Base-by-base conservation (phyloP, 306 rosid genomes). In the Cucurbita pepo region DNA sequence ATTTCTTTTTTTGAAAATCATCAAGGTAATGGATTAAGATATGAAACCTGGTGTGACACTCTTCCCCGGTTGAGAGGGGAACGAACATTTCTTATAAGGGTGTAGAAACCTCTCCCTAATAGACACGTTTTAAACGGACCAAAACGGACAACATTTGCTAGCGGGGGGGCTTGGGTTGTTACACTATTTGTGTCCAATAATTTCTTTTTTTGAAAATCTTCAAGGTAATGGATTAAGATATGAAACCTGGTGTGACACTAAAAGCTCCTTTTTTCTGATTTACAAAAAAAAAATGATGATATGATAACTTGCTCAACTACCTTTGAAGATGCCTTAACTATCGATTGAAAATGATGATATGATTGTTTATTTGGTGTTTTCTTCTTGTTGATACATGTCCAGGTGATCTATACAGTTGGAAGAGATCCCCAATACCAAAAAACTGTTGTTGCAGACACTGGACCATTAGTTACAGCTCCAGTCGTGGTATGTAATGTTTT, bases 381-480 rank as follows among this genome's bases (percentile, higher is more conserved):
- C 66, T 66, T 76, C 64, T 79, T 50, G 75, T 34, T 78, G 77
- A 76, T 43, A 37, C 73, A 79, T 78, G 38, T 76, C 77, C 87
- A 94, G 98, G 95, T 94, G 79, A 94, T 87, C 82, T 89, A 90
- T 82, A 94, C 98, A 9, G 97, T 74, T 75, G 98, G 97, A 80
- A 94, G 93, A 83, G 97, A 90, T 72, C 82, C 89, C 1, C 95
- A 83, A 84, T 79, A 87, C 82, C 97, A 89, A 81, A 80, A 85
- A 62, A 88, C 79, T 69, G 52, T 86, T 77, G 87, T 90, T 71
- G 80, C 97, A 4, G 89, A 94, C 77, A 61, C 86, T 70, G 79
- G 81, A 40, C 97, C 98, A 10, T 76, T 94, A 82, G 79, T 88
- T 50, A 85, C 78, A 73, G 88, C 91, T 82, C 98, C 98, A 62